phyloP scores from a whole-genome alignment of 2,329 filamentous ascomycete species.

The Ophioceras dolichostomum region DNA sequence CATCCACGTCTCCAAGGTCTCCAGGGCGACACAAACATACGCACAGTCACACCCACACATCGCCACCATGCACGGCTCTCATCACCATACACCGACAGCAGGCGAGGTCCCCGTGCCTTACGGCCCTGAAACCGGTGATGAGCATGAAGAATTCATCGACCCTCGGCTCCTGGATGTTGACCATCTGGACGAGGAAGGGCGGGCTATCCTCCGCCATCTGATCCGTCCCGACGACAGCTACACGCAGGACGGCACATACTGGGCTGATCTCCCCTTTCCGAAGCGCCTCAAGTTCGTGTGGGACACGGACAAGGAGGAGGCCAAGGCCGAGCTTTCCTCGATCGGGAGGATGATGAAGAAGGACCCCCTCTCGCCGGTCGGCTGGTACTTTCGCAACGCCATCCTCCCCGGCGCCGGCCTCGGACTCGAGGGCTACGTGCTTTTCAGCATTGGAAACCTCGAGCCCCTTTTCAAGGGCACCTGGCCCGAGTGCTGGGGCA shows the following conservation, averaged over 20 bases:
- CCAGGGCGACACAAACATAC: too few species aligned
- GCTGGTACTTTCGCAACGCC: constrained; percentile 81
- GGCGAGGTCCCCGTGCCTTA: constrained; percentile 46
- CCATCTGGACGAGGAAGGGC: constrained; percentile 35
- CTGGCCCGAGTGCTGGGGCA: constrained; percentile 71
- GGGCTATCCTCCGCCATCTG: constrained; percentile 60
- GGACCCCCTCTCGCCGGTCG: constrained; percentile 73
- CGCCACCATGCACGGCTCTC: too few species aligned
- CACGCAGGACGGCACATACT: constrained; percentile 73
- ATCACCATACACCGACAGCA: not conserved
- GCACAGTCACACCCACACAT: too few species aligned
- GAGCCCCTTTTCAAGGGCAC: constrained; percentile 65
- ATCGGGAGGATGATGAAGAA: constrained; percentile 75
- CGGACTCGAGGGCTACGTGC: constrained; percentile 85
- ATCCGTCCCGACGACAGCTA: constrained; percentile 85
- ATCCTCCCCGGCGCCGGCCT: constrained; percentile 87
- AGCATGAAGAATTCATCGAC: constrained; percentile 22
- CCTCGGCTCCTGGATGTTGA: too few species aligned
- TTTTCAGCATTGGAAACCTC: constrained; percentile 94
- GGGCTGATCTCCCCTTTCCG: constrained; percentile 69
- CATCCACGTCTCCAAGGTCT: too few species aligned
- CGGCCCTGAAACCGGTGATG: constrained; percentile 33
- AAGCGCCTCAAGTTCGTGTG: constrained; percentile 66
- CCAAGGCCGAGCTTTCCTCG: constrained; percentile 49
- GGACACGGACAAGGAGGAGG: constrained; percentile 59